Conservation (phyloP, 306 rosid species). For the Elaeagnus macrophylla region DNA sequence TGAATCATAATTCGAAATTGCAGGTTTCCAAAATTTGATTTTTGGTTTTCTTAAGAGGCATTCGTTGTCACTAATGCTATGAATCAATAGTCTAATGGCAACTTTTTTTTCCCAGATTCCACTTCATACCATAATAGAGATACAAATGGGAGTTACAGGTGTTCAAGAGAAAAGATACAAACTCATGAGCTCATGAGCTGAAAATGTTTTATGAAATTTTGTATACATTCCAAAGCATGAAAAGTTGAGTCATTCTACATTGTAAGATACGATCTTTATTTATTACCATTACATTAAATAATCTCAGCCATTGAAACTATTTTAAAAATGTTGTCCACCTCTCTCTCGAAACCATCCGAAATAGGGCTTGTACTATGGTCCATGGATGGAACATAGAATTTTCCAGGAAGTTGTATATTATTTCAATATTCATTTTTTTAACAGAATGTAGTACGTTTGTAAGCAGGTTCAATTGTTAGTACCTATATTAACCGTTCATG, state of each 20-base stretch:
- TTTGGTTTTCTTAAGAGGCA: not conserved
- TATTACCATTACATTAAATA: no score
- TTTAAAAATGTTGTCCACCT: no score
- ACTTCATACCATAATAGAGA: constrained; percentile 94
- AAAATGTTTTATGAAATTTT: not conserved
- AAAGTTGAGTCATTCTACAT: constrained; percentile 18
- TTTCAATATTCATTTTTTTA: no score
- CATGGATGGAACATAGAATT: no score
- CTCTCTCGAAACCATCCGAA: no score
- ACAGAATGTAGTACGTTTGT: no score
- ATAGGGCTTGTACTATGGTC: no score
- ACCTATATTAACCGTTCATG: no score
- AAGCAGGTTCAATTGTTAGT: no score
- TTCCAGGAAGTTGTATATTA: no score
- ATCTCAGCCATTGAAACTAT: no score
- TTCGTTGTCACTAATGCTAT: not conserved
- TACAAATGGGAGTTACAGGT: constrained; percentile 97
- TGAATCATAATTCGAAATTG: not conserved
- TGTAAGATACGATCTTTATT: not conserved
- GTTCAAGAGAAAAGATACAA: constrained; percentile 97
- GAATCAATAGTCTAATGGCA: not conserved
- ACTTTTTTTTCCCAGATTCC: constrained; percentile 55
- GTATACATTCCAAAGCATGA: constrained; percentile 10
- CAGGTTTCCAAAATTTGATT: not conserved
- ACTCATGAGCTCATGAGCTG: constrained; percentile 95